Percentiles rank a stretch among this genome's conserved stretches.
phyloP scores from a whole-genome alignment of 2,329 filamentous ascomycete genomes.

The Macroventuria anomochaeta region DNA sequence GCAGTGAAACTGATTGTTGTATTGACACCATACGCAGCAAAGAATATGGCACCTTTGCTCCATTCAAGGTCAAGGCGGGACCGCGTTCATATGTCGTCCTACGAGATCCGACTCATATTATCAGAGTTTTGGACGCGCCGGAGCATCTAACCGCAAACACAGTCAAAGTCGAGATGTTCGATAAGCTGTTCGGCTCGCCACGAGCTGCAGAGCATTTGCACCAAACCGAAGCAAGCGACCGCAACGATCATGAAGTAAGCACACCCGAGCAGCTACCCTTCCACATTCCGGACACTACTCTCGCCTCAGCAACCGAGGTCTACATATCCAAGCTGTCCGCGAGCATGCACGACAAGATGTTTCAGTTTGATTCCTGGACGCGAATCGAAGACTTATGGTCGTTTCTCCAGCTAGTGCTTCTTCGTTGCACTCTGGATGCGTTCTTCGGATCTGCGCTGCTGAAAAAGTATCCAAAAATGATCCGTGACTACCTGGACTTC shows the following conservation, averaged over 20 bases:
- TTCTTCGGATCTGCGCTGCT: constrained; percentile 36
- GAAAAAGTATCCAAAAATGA: constrained; percentile 33
- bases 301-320: constrained; percentile 19
- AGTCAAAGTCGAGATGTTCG: constrained; percentile 12
- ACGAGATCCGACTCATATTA: constrained; percentile 30
- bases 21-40: constrained; percentile 27
- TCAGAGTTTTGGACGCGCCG: constrained; percentile 21
- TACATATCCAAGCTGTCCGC: constrained; percentile 31
- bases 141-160: constrained; percentile 13
- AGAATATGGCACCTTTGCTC: constrained; percentile 30
- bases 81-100: constrained; percentile 28
- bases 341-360: constrained; percentile 41
- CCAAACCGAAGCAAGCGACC: not conserved
- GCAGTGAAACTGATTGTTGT: no score
- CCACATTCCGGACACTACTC: constrained; percentile 21
- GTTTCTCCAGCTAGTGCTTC: constrained; percentile 37
- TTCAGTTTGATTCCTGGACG: constrained; percentile 37
- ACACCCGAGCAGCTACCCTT: not conserved
- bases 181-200: constrained; percentile 25
- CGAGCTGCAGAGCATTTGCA: constrained; percentile 14
- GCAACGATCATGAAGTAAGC: not conserved
- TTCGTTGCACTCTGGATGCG: constrained; percentile 32
- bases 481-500: constrained; percentile 39
- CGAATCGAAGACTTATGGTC: constrained; percentile 42
- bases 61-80: constrained; percentile 34